Conservation (phyloP, 805 yeast genomes). For the Jamesozyma piceae region DNA sequence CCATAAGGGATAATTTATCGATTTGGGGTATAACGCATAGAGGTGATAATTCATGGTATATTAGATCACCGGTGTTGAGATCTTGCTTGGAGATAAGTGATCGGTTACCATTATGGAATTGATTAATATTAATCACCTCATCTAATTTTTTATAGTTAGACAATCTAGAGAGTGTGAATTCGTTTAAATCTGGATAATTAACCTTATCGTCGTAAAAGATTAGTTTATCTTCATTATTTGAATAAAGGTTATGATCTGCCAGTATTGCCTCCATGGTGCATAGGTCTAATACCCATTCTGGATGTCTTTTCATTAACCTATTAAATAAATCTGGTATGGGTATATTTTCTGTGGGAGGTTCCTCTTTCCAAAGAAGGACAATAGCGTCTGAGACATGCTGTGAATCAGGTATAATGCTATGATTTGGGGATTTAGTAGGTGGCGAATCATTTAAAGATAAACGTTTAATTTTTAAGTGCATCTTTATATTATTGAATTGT, state of each 20-base stretch:
- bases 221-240: conserved; percentile 34
- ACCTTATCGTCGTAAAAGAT: conserved; percentile 44
- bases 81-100: conserved; percentile 40
- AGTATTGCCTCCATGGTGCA: conserved; percentile 46
- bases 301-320: conserved; percentile 41
- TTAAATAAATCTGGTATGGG: conserved; percentile 47
- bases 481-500: neutral
- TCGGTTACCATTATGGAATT: conserved; percentile 11
- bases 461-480: conserved; percentile 21
- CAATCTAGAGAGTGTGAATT: neutral
- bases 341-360: conserved; percentile 50
- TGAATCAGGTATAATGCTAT: conserved; percentile 40
- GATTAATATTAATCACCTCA: neutral
- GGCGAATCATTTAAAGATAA: conserved; percentile 20
- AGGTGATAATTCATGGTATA: conserved; percentile 56
- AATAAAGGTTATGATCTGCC: conserved; percentile 46
- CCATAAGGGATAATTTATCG: conserved; percentile 51
- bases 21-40: conserved; percentile 57
- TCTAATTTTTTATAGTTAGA: neutral
- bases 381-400: conserved; percentile 52
- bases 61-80: conserved; percentile 40
- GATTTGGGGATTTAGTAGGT: conserved; percentile 3
- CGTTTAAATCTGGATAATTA: conserved; percentile 1
- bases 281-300: conserved; percentile 56
- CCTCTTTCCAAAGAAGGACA: conserved; percentile 58